Conservation (phyloP, 306 rosid species). For the Heteromeles arbutifolia region DNA sequence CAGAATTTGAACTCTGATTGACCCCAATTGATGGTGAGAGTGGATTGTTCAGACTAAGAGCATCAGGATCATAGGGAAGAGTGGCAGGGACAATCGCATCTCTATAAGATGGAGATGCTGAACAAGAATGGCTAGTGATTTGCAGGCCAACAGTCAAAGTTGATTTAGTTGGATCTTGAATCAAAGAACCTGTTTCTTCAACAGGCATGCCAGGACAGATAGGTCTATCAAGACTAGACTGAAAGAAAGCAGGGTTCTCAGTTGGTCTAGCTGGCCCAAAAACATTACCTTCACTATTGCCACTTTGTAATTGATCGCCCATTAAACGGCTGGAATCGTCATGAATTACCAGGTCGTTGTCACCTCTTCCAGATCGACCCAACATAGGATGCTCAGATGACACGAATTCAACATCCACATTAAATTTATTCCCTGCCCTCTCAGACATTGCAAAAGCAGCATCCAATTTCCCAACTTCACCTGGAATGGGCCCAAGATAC, state of each 20-base stretch:
- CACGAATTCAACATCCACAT: conserved; percentile 4
- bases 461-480: conserved; percentile 14
- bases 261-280: conserved; percentile 11
- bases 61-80: conserved; percentile 21
- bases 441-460: conserved; percentile 11
- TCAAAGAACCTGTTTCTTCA: conserved; percentile 19
- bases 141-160: conserved; percentile 18
- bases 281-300: neutral
- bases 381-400: conserved; percentile 8
- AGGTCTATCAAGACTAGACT: conserved; percentile 9
- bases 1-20: conserved; percentile 14
- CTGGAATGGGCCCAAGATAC: conserved; percentile 4
- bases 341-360: neutral
- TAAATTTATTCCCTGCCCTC: conserved; percentile 8
- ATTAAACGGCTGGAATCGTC: neutral
- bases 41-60: conserved; percentile 12
- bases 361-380: neutral
- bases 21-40: conserved; percentile 1
- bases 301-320: neutral
- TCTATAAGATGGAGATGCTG: conserved; percentile 12
- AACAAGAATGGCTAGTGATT: conserved; percentile 10
- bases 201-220: conserved; percentile 18
- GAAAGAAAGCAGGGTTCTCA: conserved; percentile 21
- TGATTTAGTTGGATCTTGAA: conserved; percentile 27
- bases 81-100: conserved; percentile 13